Evolutionary conservation across 495 filamentous ascomycete species (phyloP).

Genomic region (Echria macrotheca): DNA sequence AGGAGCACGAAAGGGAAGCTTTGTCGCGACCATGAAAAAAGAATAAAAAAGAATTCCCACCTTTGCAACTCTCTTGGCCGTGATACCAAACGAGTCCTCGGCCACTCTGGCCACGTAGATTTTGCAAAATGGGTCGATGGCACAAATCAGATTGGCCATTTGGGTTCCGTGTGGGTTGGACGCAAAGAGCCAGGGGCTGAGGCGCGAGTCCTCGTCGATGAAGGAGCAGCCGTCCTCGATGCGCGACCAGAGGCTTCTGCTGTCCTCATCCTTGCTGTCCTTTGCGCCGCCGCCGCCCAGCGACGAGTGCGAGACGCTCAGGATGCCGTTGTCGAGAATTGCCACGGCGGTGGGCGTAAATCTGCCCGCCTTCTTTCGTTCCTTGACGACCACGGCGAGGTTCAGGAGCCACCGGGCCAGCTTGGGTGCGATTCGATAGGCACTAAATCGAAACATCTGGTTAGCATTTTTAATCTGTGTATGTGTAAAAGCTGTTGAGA

Average conservation of each 20-base stretch:
- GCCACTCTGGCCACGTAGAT: constrained; percentile 15
- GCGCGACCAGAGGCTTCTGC: background rate
- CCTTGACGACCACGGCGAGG: too few relatives aligned
- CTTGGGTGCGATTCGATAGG: background rate
- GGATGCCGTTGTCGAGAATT: constrained; percentile 12
- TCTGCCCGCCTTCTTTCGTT: background rate
- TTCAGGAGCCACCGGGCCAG: background rate
- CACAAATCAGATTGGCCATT: constrained; percentile 18
- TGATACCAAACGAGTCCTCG: constrained; percentile 7
- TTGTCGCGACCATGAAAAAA: too few relatives aligned
- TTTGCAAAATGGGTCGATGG: constrained; percentile 13
- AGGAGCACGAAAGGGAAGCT: too few relatives aligned
- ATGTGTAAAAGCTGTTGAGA: background rate
- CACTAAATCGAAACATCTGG: background rate
- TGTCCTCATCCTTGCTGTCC: background rate
- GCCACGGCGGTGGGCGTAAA: constrained; percentile 1
- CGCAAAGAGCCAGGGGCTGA: constrained; percentile 8
- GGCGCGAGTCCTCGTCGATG: constrained; percentile 1
- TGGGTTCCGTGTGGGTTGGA: constrained; percentile 16
- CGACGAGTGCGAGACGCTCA: background rate
- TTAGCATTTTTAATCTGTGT: background rate
- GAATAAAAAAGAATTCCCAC: too few relatives aligned
- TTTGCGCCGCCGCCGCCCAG: background rate
- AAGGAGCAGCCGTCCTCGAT: constrained; percentile 8
- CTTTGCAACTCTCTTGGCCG: background rate